phyloP scores from a whole-genome alignment of 2,329 filamentous ascomycete species.

The Hortaea werneckii region DNA sequence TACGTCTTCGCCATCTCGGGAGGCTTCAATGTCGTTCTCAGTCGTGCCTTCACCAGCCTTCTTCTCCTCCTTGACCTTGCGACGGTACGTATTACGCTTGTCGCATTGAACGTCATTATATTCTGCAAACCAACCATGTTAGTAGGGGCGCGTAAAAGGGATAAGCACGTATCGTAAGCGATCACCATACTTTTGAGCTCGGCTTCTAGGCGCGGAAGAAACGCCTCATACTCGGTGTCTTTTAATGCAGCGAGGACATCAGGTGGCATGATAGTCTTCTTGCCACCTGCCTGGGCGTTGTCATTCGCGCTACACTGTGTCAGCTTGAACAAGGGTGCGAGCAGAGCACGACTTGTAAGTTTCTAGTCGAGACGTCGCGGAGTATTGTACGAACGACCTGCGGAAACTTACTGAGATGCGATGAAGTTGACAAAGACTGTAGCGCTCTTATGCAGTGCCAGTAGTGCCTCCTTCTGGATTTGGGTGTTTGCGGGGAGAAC shows the following conservation, averaged over 20 bases:
- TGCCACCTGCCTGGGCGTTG: conserved; percentile 53
- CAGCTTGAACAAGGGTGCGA: background rate
- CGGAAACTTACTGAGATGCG: conserved; percentile 54
- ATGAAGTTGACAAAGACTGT: conserved; percentile 78
- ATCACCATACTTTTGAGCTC: conserved; percentile 59
- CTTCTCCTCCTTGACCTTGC: conserved; percentile 59
- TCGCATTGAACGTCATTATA: conserved; percentile 64
- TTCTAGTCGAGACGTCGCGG: background rate
- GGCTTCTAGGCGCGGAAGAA: conserved; percentile 60
- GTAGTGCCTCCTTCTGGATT: conserved; percentile 70
- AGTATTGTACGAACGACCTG: background rate
- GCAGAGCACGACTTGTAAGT: background rate
- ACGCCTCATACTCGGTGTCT: conserved; percentile 65
- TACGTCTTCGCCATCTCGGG: conserved; percentile 8
- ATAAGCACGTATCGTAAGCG: background rate
- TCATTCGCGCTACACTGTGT: conserved; percentile 56
- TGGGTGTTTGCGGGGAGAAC: conserved; percentile 72
- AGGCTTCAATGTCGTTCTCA: conserved; percentile 6
- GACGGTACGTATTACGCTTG: conserved; percentile 63
- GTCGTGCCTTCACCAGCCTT: conserved; percentile 11
- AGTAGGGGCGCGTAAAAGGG: background rate
- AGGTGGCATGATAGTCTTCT: conserved; percentile 67
- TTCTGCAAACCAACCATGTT: conserved; percentile 34
- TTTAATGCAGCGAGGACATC: conserved; percentile 70
- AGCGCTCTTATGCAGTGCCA: conserved; percentile 70